These are phyloP conservation scores for Pezicula neosporulosa DNA, from an alignment of 2,329 filamentous ascomycete species.

Conservation along the genomic window DNA sequence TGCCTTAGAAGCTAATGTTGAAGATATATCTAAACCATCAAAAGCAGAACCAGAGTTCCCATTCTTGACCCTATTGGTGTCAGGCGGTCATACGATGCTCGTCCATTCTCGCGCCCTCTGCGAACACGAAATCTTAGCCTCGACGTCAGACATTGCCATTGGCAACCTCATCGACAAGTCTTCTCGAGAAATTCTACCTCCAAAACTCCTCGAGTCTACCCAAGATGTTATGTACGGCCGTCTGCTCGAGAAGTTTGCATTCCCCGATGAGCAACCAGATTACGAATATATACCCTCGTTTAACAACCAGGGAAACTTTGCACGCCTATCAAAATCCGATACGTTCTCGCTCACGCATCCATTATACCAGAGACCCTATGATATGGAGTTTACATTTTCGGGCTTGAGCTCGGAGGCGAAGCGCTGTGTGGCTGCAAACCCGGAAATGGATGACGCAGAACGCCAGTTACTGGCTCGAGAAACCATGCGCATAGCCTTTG, in stretches of 20 bases:
- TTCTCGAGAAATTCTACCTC: slow-evolving; percentile 72
- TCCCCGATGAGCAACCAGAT: slow-evolving; percentile 41
- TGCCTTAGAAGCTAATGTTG: slow-evolving; percentile 45
- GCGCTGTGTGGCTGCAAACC: slow-evolving; percentile 43
- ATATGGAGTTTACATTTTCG: slow-evolving; percentile 65
- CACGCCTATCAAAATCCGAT: not conserved
- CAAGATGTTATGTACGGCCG: slow-evolving; percentile 76
- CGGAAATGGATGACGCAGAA: slow-evolving; percentile 51
- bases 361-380: slow-evolving; percentile 49
- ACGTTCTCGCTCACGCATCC: slow-evolving; percentile 54
- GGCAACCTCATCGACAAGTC: slow-evolving; percentile 89
- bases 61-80: slow-evolving; percentile 84
- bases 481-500: slow-evolving; percentile 78
- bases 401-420: slow-evolving; percentile 66
- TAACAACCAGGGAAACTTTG: slow-evolving; percentile 45
- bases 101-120: slow-evolving; percentile 68
- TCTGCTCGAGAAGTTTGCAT: slow-evolving; percentile 76
- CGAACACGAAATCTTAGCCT: slow-evolving; percentile 70
- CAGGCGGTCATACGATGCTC: slow-evolving; percentile 88
- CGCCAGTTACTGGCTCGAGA: slow-evolving; percentile 67
- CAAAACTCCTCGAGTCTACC: slow-evolving; percentile 46
- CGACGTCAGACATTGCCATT: slow-evolving; percentile 77
- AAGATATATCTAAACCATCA: not conserved
- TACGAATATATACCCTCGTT: slow-evolving; percentile 48
- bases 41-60: slow-evolving; percentile 59